Evolutionary conservation across 2,329 filamentous ascomycete genomes (phyloP).

Genomic region (Beauveria rudraprayagi): DNA sequence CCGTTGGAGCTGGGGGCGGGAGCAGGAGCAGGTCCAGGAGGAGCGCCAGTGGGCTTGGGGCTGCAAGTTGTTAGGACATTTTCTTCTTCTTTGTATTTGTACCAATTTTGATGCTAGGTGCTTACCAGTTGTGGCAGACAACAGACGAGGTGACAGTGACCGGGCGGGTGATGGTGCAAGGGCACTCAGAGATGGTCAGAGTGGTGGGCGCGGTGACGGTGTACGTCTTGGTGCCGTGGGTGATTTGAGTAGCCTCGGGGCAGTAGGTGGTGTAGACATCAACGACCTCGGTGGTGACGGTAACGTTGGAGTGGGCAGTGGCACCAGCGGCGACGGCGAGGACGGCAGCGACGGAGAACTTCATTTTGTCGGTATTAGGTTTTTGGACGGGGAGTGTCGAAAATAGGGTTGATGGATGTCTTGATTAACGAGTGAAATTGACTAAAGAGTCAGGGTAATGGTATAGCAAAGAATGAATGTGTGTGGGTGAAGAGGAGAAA

Average conservation of each 20-base stretch:
- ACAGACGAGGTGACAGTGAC: constrained; percentile 44
- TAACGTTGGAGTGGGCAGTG: constrained; percentile 43
- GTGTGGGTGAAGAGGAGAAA: constrained; percentile 40
- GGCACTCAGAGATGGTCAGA: constrained; percentile 64
- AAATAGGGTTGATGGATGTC: constrained; percentile 19
- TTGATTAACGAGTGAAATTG: constrained; percentile 48
- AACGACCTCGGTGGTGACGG: constrained; percentile 52
- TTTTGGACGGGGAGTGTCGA: constrained; percentile 23
- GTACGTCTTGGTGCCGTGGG: constrained; percentile 59
- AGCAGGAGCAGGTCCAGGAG: neutral
- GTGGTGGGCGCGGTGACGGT: constrained; percentile 61
- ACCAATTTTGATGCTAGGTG: neutral
- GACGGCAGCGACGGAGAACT: constrained; percentile 49
- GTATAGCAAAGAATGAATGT: constrained; percentile 33
- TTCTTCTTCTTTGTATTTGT: neutral
- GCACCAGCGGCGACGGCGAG: constrained; percentile 44
- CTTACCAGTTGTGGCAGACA: constrained; percentile 47
- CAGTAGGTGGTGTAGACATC: constrained; percentile 64
- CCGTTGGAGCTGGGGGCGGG: constrained; percentile 26
- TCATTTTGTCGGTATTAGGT: constrained; percentile 52
- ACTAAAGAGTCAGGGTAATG: constrained; percentile 45
- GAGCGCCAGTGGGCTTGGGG: constrained; percentile 11
- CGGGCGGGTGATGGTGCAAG: constrained; percentile 58
- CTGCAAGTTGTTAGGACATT: neutral
- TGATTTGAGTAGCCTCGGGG: constrained; percentile 57